Evolutionary conservation across 495 filamentous ascomycete genomes (phyloP), one percentile per base, ranked within the genome.

Genomic region (Neurospora intermedia): DNA sequence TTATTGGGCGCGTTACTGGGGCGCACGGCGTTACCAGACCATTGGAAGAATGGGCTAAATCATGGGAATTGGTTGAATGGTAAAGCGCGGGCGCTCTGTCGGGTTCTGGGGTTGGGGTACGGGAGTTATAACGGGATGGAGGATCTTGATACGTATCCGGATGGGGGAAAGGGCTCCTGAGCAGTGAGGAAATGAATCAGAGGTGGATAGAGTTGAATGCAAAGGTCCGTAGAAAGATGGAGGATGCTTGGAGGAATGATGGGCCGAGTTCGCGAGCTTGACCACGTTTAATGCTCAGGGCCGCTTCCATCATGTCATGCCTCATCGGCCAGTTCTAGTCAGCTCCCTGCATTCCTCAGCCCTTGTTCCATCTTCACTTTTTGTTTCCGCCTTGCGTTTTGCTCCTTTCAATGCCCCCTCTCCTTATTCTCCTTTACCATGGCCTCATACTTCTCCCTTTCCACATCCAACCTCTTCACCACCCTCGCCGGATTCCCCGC

Each of bases 401-500:
- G 39, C 39, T 0, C n/a, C 11, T 42, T 13, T 43, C 18, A 62
- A 35, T 62, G 54, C 54, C 54, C 54, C 27, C 54, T 62, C 27
- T 16, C 54, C 54, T 35, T 62, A 66, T 66, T 66, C 27, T 66
- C 54, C 54, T 0, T 38, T 6, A 66, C 54, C 54, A 66, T 66
- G 15, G 13, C 27, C 27, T 66, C 54, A 35, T 66, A 66, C 54
- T 66, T 38, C 27, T 10, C 54, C 54, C 54, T 66, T 6, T 66
- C 27, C 54, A 75, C 73, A 27, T 87, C 84, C 76, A 91, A 85
- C 76, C 82, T 86, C 73, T 81, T 85, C 69, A 93, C 80, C 13
- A 92, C 82, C 74, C 80, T 86, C 1, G 90, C 91, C 72, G 91
- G 91, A 75, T 92, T 93, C 0, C 91, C 91, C 18, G 83, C 90